Conservation (phyloP, 169 alveolate species). For the Cryptosporidium baileyi region DNA sequence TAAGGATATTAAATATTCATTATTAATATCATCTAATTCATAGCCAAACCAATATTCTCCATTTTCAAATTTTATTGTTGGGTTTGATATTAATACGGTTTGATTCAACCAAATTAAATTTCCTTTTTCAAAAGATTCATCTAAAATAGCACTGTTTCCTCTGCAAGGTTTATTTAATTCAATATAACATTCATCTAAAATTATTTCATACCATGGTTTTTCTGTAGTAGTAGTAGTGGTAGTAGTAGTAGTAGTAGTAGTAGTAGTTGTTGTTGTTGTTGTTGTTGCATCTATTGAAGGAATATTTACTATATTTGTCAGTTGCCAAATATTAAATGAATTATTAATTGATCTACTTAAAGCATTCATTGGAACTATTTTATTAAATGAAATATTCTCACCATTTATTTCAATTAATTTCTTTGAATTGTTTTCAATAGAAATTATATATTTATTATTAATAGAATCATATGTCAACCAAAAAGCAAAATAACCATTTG, state of each 20-base stretch:
- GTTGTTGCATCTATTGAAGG: slow-evolving; percentile 7
- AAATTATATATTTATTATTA: slow-evolving; percentile 1
- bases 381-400: background rate
- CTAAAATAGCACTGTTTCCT: background rate
- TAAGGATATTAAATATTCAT: background rate
- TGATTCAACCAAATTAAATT: slow-evolving; percentile 1
- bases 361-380: background rate
- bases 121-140: background rate
- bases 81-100: background rate
- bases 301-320: background rate
- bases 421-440: slow-evolving; percentile 9
- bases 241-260: slow-evolving; percentile 34
- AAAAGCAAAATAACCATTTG: slow-evolving; percentile 57
- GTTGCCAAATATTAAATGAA: slow-evolving; percentile 24
- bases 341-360: background rate
- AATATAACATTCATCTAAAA: slow-evolving; percentile 13
- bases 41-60: slow-evolving; percentile 9
- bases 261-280: background rate
- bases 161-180: slow-evolving; percentile 14
- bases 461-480: slow-evolving; percentile 23
- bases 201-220: slow-evolving; percentile 37
- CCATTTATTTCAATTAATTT: background rate
- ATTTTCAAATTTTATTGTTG: background rate
- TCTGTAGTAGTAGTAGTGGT: slow-evolving; percentile 38
- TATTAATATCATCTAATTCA: background rate